A percentile compares a stretch with the other conserved stretches of the same genome.
Evolutionary conservation across 2,329 filamentous ascomycete genomes (phyloP).

Genomic region (Coniochaeta sp.): DNA sequence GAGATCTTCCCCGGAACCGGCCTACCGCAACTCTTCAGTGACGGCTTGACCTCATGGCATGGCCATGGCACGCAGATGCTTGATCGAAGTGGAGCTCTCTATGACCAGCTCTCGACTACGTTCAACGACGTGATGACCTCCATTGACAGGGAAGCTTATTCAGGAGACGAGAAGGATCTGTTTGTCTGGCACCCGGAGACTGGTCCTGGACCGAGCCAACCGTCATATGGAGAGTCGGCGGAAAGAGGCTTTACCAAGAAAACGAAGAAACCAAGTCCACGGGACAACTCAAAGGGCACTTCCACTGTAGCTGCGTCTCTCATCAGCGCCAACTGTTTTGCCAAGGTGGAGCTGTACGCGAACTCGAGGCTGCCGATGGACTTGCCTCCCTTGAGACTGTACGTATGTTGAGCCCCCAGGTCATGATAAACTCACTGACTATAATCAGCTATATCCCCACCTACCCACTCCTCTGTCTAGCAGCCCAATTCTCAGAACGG

Average conservation of each 20-base stretch:
- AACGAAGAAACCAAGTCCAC: slow-evolving; percentile 19
- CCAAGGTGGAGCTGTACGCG: slow-evolving; percentile 70
- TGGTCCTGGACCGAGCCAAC: not conserved
- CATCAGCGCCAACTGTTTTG: slow-evolving; percentile 52
- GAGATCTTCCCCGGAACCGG: slow-evolving; percentile 27
- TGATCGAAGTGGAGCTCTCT: slow-evolving; percentile 38
- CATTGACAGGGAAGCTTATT: slow-evolving; percentile 57
- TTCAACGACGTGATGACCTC: slow-evolving; percentile 63
- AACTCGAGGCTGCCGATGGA: slow-evolving; percentile 67
- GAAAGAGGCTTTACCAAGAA: slow-evolving; percentile 7
- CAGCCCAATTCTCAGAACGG: slow-evolving; percentile 67
- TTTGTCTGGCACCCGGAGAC: slow-evolving; percentile 28
- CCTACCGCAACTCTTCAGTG: slow-evolving; percentile 30
- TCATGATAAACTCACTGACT: not conserved
- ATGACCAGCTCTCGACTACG: slow-evolving; percentile 52
- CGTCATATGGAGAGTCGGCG: not conserved
- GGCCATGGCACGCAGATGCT: slow-evolving; percentile 33
- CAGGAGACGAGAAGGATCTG: slow-evolving; percentile 47
- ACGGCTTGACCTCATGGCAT: slow-evolving; percentile 35
- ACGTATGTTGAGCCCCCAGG: slow-evolving; percentile 7
- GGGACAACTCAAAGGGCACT: slow-evolving; percentile 27
- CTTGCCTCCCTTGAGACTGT: slow-evolving; percentile 62
- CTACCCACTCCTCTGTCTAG: slow-evolving; percentile 70
- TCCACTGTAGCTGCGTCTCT: slow-evolving; percentile 23
- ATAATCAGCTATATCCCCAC: slow-evolving; percentile 57